A percentile compares a stretch with the other conserved stretches of the same genome.
phyloP scores from a whole-genome alignment of 495 filamentous ascomycete species.

The Usnea hakonensis region DNA sequence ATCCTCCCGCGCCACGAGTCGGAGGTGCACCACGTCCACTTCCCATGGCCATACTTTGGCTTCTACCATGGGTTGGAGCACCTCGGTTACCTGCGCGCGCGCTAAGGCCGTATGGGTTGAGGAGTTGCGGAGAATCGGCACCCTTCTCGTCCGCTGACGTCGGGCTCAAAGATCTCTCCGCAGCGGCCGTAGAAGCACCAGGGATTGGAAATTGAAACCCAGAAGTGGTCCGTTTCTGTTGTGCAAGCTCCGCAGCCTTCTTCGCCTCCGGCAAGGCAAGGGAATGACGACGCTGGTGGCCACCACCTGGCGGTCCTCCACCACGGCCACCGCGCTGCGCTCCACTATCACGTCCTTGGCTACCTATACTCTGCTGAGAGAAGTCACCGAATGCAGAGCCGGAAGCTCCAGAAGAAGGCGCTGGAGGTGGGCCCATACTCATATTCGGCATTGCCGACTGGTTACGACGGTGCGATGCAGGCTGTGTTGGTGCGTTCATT shows the following conservation, averaged over 20 bases:
- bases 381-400: conserved; percentile 75
- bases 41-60: conserved; percentile 63
- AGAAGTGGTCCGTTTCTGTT: conserved; percentile 90
- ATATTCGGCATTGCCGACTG: conserved; percentile 94
- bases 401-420: conserved; percentile 90
- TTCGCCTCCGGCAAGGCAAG: conserved; percentile 92
- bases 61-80: conserved; percentile 48
- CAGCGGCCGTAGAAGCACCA: conserved; percentile 41
- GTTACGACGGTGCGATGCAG: conserved; percentile 89
- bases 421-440: conserved; percentile 87
- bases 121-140: conserved; percentile 19
- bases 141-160: conserved; percentile 37
- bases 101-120: conserved; percentile 14
- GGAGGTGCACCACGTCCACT: conserved; percentile 44
- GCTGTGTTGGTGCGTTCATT: conserved; percentile 69
- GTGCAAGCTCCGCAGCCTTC: conserved; percentile 92
- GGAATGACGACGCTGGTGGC: conserved; percentile 91
- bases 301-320: conserved; percentile 57
- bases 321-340: conserved; percentile 70
- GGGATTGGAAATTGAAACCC: conserved; percentile 92
- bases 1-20: conserved; percentile 55
- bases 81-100: conserved; percentile 45
- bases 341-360: conserved; percentile 62
- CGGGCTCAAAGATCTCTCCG: conserved; percentile 41
- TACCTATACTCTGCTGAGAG: conserved; percentile 48